These are phyloP conservation scores for Alternaria incomplexa DNA, from an alignment of 2,329 filamentous ascomycete species.

Conservation along the genomic window DNA sequence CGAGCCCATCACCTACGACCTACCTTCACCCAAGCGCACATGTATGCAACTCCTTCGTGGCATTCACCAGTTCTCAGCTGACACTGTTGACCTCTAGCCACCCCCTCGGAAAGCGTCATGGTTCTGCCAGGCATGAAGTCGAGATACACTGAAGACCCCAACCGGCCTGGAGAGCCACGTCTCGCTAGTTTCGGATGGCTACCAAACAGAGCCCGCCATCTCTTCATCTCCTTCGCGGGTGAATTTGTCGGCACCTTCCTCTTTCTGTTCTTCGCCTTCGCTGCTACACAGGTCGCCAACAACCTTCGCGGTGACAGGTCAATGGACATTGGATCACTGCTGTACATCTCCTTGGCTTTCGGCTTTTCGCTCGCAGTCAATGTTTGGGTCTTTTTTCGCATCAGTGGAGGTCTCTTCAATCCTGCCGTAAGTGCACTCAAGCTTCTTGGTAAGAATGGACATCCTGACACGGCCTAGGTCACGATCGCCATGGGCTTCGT, in stretches of 20 bases:
- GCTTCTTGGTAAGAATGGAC: fast-evolving
- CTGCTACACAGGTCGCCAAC: slow-evolving; percentile 48
- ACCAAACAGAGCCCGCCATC: slow-evolving; percentile 51
- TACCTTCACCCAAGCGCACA: not conserved
- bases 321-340: slow-evolving; percentile 34
- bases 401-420: slow-evolving; percentile 50
- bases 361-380: slow-evolving; percentile 48
- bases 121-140: slow-evolving; percentile 49
- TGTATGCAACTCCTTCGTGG: not conserved
- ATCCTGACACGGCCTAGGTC: slow-evolving; percentile 43
- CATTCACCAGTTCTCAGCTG: not conserved
- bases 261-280: slow-evolving; percentile 51
- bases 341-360: slow-evolving; percentile 48
- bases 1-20: not conserved
- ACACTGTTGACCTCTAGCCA: not conserved
- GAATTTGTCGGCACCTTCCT: slow-evolving; percentile 50
- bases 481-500: slow-evolving; percentile 57
- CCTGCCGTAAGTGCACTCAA: slow-evolving; percentile 42
- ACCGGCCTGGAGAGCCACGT: slow-evolving; percentile 45
- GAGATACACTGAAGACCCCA: slow-evolving; percentile 40
- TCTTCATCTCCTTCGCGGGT: slow-evolving; percentile 55
- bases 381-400: slow-evolving; percentile 50
- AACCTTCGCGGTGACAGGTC: slow-evolving; percentile 31
- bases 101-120: slow-evolving; percentile 43
- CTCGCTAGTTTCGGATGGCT: slow-evolving; percentile 51